phyloP scores from a whole-genome alignment of 495 filamentous ascomycete genomes.

The Achaetomiella virescens region DNA sequence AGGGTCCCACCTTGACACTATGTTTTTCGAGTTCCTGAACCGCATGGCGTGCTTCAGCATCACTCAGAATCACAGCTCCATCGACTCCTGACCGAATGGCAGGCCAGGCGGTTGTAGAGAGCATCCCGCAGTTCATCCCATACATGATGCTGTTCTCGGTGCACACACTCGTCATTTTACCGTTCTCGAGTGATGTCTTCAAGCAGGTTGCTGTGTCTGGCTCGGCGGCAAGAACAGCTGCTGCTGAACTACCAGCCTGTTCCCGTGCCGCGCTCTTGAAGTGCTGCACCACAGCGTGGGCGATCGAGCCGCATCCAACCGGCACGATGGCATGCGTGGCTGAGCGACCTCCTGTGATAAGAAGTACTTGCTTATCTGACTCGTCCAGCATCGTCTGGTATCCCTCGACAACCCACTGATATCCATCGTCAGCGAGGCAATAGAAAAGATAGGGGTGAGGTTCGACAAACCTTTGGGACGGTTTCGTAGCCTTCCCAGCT shows the following conservation, averaged over 20 bases:
- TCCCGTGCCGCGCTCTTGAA: slow-evolving; percentile 43
- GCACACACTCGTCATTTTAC: slow-evolving; percentile 35
- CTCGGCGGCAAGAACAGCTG: slow-evolving; percentile 52
- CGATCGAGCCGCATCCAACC: slow-evolving; percentile 61
- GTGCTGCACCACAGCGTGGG: slow-evolving; percentile 52
- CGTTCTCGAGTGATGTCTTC: slow-evolving; percentile 42
- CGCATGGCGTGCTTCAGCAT: slow-evolving; percentile 49
- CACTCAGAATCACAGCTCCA: slow-evolving; percentile 51
- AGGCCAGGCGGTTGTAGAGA: slow-evolving; percentile 58
- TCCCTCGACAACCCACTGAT: slow-evolving; percentile 63
- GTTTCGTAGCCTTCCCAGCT: slow-evolving; percentile 56
- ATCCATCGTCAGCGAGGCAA: background rate
- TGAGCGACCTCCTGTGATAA: slow-evolving; percentile 15
- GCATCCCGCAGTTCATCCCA: slow-evolving; percentile 62
- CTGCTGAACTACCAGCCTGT: background rate
- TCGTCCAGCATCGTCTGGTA: slow-evolving; percentile 65
- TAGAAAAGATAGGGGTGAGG: background rate
- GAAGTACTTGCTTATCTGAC: slow-evolving; percentile 47
- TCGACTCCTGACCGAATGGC: slow-evolving; percentile 50
- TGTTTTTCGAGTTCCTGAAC: slow-evolving; percentile 40
- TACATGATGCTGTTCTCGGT: slow-evolving; percentile 58
- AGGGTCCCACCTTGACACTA: slow-evolving; percentile 54
- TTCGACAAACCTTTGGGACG: slow-evolving; percentile 42
- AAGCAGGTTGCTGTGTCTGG: slow-evolving; percentile 58
- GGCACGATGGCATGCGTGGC: slow-evolving; percentile 47